These are phyloP conservation scores for Huntiella decipiens DNA, from an alignment of 2,329 filamentous ascomycete species.

Conservation along the genomic window DNA sequence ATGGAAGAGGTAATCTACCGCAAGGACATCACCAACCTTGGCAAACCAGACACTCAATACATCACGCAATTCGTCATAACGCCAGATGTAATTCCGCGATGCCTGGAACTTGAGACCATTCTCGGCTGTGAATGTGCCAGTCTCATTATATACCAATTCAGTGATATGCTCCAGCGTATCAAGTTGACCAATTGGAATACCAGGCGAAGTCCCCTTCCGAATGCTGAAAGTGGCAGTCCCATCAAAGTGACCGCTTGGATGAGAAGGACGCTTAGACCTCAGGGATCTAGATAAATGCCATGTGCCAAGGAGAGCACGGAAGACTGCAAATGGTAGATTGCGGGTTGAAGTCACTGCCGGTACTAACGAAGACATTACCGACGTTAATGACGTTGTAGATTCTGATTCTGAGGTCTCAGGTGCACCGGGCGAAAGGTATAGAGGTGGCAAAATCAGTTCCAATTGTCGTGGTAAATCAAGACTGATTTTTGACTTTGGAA, in stretches of 20 bases:
- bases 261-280: slow-evolving; percentile 31
- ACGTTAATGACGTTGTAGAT: no score
- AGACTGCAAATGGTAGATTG: slow-evolving; percentile 48
- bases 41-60: slow-evolving; percentile 55
- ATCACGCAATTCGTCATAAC: slow-evolving; percentile 43
- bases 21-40: slow-evolving; percentile 38
- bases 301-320: slow-evolving; percentile 48
- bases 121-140: slow-evolving; percentile 43
- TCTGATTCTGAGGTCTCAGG: no score
- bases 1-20: slow-evolving; percentile 58
- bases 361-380: no score
- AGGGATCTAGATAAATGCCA: slow-evolving; percentile 47
- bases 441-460: no score
- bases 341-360: slow-evolving; percentile 30
- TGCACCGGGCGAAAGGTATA: no score
- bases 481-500: slow-evolving; percentile 22
- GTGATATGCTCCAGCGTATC: slow-evolving; percentile 17
- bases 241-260: slow-evolving; percentile 44
- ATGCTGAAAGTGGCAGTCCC: slow-evolving; percentile 48
- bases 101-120: slow-evolving; percentile 39
- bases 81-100: slow-evolving; percentile 50
- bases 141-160: slow-evolving; percentile 52
- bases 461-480: no score
- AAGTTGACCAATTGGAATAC: not conserved
- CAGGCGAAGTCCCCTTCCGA: slow-evolving; percentile 2